Percentiles rank a stretch among this genome's conserved stretches.
These are phyloP conservation scores for Solanum lycopersicoides DNA, from an alignment of 257 asterid species.

Conservation along the genomic window DNA sequence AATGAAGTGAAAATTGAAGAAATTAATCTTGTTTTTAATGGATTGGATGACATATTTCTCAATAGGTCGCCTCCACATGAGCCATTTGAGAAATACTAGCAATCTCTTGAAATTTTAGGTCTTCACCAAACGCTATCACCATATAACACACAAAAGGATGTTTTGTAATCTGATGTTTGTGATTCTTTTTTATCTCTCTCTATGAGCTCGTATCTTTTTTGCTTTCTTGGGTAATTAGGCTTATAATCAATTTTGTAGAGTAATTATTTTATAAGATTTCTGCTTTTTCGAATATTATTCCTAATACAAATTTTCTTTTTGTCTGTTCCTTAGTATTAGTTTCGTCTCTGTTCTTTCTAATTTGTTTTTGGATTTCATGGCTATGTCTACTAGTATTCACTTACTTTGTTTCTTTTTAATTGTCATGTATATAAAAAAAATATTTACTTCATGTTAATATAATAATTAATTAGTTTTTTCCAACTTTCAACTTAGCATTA, in stretches of 20 bases:
- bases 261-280: not conserved
- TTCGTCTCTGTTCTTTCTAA: not conserved
- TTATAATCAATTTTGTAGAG: not conserved
- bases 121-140: not conserved
- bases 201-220: not conserved
- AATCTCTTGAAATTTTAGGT: not conserved
- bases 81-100: not conserved
- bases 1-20: not conserved
- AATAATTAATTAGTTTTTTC: too few species aligned
- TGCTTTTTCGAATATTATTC: not conserved
- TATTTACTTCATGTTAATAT: not conserved
- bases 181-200: not conserved
- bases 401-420: not conserved
- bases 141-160: not conserved
- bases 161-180: not conserved
- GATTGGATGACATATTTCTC: not conserved
- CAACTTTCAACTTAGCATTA: not conserved
- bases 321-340: not conserved
- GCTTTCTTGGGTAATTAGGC: not conserved
- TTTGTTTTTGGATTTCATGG: too few species aligned
- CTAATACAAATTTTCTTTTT: rapidly evolving
- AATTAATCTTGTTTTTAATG: not conserved
- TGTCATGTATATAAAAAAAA: not conserved
- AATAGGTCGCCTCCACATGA: not conserved
- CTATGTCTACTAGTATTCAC: not conserved